These are phyloP conservation scores for Candida pseudoviswanathii DNA, from an alignment of 1,139 yeast species.

Conservation along the genomic window DNA sequence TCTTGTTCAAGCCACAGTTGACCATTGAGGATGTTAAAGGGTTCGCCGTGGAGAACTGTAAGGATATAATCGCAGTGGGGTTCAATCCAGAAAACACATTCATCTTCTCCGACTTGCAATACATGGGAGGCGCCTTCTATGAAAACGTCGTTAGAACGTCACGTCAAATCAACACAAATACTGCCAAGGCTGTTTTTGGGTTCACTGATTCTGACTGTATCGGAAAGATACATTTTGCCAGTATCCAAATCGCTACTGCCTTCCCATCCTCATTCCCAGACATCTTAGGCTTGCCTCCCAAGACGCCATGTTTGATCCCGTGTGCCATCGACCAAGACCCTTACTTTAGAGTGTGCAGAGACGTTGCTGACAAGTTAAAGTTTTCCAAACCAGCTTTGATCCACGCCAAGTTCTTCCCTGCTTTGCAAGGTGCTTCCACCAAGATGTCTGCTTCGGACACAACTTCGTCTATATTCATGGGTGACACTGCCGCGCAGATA, in stretches of 20 bases:
- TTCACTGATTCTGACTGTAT: constrained; percentile 93
- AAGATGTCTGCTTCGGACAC: constrained; percentile 95
- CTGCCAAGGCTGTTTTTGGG: constrained; percentile 98
- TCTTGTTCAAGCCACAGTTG: constrained; percentile 86
- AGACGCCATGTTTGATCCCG: constrained; percentile 95
- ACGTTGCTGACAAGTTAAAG: constrained; percentile 91
- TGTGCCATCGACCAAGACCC: constrained; percentile 99
- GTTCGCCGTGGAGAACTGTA: constrained; percentile 80
- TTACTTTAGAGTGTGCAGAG: constrained; percentile 95
- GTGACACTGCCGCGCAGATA: constrained; percentile 89
- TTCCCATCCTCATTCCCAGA: constrained; percentile 97
- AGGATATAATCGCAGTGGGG: constrained; percentile 93
- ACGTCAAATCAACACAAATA: constrained; percentile 92
- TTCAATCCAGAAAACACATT: constrained; percentile 94
- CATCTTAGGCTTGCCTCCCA: constrained; percentile 77
- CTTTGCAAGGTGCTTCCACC: constrained; percentile 93
- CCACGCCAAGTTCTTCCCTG: constrained; percentile 97
- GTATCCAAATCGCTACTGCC: constrained; percentile 93
- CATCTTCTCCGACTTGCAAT: constrained; percentile 87
- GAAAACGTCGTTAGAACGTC: constrained; percentile 94
- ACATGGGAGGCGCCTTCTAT: constrained; percentile 92
- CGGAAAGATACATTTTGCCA: constrained; percentile 94
- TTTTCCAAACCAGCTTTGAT: constrained; percentile 89
- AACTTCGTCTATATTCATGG: constrained; percentile 84
- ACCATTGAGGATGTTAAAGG: constrained; percentile 85